Evolutionary conservation across 331 rosid species (phyloP).

Genomic region (Quercus phellos): DNA sequence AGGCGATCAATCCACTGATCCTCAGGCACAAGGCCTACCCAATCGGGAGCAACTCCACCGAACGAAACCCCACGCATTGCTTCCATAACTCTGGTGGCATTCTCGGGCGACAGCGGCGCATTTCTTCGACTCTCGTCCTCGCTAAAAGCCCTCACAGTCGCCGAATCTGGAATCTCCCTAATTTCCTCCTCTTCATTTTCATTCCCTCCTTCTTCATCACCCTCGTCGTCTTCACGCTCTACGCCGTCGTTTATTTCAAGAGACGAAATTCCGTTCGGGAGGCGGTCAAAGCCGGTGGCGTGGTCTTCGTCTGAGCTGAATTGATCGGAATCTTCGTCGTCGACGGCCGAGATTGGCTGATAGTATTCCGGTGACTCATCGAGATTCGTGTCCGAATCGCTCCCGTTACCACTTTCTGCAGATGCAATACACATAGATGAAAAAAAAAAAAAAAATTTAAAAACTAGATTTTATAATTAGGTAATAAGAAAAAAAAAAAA

Average conservation of each 20-base stretch:
- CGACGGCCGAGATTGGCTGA: slow-evolving; percentile 63
- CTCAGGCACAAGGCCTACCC: slow-evolving; percentile 59
- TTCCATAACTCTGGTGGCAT: slow-evolving; percentile 67
- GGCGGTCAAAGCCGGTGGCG: slow-evolving; percentile 21
- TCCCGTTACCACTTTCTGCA: slow-evolving; percentile 55
- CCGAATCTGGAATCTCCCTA: slow-evolving; percentile 37
- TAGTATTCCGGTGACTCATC: slow-evolving; percentile 54
- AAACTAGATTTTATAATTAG: neutral
- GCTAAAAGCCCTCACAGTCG: slow-evolving; percentile 53
- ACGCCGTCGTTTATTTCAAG: slow-evolving; percentile 43
- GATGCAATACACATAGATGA: neutral
- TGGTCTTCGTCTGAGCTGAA: slow-evolving; percentile 36
- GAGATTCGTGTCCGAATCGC: slow-evolving; percentile 74
- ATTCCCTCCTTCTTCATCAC: slow-evolving; percentile 33
- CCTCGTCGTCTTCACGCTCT: slow-evolving; percentile 25
- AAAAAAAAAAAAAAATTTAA: neutral
- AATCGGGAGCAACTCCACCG: slow-evolving; percentile 60
- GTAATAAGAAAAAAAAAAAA: neutral
- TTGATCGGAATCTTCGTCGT: slow-evolving; percentile 24
- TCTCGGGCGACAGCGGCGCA: slow-evolving; percentile 71
- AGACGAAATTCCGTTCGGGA: slow-evolving; percentile 52
- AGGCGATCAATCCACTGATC: slow-evolving; percentile 74
- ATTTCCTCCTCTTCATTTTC: slow-evolving; percentile 30
- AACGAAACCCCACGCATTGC: slow-evolving; percentile 82
- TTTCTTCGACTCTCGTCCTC: slow-evolving; percentile 73